These are phyloP conservation scores for Phytophthora hibernalis DNA, from an alignment of 352 stramenopile genomes.

Conservation along the genomic window DNA sequence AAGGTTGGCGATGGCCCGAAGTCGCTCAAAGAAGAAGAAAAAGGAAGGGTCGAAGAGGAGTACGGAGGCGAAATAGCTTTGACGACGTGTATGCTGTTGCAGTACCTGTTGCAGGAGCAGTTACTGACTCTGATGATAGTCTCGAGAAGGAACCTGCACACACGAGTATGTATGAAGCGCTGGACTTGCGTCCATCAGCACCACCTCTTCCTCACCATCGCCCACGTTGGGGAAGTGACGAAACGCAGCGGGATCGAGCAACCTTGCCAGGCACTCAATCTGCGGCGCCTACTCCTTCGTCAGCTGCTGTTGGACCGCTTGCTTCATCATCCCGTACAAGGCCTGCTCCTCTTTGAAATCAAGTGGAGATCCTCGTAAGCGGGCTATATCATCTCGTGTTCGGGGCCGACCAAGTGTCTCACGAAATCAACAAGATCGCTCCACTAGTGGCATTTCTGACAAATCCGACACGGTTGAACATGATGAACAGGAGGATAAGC, in stretches of 20 bases:
- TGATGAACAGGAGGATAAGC: constrained; percentile 20
- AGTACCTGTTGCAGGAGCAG: constrained; percentile 28
- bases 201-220: constrained; percentile 35
- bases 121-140: constrained; percentile 15
- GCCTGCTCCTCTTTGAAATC: background rate
- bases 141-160: constrained; percentile 49
- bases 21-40: constrained; percentile 16
- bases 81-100: constrained; percentile 45
- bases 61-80: constrained; percentile 62
- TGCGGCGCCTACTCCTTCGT: background rate
- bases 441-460: constrained; percentile 9
- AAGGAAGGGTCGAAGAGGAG: constrained; percentile 13
- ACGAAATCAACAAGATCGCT: constrained; percentile 26
- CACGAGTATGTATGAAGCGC: constrained; percentile 53
- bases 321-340: constrained; percentile 4
- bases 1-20: constrained; percentile 25
- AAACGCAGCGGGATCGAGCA: constrained; percentile 13
- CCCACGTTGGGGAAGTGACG: constrained; percentile 18
- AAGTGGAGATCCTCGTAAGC: constrained; percentile 31
- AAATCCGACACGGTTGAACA: constrained; percentile 24
- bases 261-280: background rate
- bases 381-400: constrained; percentile 32
- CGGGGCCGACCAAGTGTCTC: constrained; percentile 22
- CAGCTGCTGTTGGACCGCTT: background rate
- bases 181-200: constrained; percentile 57